Evolutionary conservation across 1,139 yeast genomes (phyloP).

Genomic region (Yamadazyma siamensis): DNA sequence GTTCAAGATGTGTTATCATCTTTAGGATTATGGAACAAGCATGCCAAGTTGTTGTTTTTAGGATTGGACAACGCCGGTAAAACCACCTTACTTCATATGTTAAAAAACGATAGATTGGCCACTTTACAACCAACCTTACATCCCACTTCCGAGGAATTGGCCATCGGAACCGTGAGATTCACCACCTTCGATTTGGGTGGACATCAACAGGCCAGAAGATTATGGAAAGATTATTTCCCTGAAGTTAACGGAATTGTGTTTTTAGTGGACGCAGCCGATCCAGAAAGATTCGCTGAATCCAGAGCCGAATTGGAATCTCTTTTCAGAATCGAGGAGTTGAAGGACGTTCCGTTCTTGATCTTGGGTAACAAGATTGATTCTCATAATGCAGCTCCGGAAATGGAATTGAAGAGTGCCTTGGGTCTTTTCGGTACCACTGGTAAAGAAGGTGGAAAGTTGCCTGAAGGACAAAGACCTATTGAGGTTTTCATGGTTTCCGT

Average conservation of each 20-base stretch:
- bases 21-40: constrained; percentile 95
- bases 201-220: constrained; percentile 96
- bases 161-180: constrained; percentile 93
- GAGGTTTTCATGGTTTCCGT: constrained; percentile 98
- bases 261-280: constrained; percentile 95
- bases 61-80: constrained; percentile 99
- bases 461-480: constrained; percentile 82
- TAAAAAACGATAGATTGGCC: constrained; percentile 96
- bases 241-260: constrained; percentile 97
- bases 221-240: constrained; percentile 99
- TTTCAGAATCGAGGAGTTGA: constrained; percentile 86
- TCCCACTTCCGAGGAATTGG: constrained; percentile 97
- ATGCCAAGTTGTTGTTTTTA: constrained; percentile 90
- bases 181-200: constrained; percentile 99
- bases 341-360: constrained; percentile 84
- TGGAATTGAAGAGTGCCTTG: constrained; percentile 86
- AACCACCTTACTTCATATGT: constrained; percentile 94
- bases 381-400: constrained; percentile 91
- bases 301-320: constrained; percentile 92
- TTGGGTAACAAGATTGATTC: constrained; percentile 97
- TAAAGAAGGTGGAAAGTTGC: constrained; percentile 66
- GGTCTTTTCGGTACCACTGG: constrained; percentile 88
- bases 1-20: constrained; percentile 91
- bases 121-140: constrained; percentile 97
- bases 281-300: constrained; percentile 91